Percentiles rank a stretch among this genome's conserved stretches.
These are phyloP conservation scores for Aphanomyces astaci DNA, from an alignment of 352 stramenopile genomes.

Conservation along the genomic window DNA sequence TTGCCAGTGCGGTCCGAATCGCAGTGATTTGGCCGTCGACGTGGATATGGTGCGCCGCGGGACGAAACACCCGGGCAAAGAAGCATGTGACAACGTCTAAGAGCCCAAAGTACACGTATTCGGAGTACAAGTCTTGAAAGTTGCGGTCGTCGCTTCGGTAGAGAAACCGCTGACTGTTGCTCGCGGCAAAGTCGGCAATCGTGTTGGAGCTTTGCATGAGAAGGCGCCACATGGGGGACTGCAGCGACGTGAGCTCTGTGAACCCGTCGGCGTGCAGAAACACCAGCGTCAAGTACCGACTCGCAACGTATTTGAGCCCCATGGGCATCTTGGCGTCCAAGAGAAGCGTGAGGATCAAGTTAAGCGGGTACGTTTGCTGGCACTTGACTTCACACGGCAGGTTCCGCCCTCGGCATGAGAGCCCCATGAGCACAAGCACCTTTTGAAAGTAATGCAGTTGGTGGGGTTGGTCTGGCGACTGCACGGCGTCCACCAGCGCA, in stretches of 20 bases:
- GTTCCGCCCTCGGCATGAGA: neutral
- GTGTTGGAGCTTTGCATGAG: constrained; percentile 4
- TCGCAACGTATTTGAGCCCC: neutral
- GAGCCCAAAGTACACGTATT: constrained; percentile 4
- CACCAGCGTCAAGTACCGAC: constrained; percentile 1
- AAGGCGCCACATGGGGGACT: constrained; percentile 1
- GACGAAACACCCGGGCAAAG: neutral
- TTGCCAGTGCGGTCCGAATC: neutral
- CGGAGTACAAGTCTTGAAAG: neutral
- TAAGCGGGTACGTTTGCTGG: constrained; percentile 6
- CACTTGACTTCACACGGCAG: neutral
- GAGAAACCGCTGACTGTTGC: neutral
- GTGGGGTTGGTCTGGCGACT: neutral
- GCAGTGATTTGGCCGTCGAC: neutral
- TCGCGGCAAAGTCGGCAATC: neutral
- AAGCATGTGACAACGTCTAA: neutral
- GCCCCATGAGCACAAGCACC: neutral
- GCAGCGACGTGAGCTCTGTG: neutral
- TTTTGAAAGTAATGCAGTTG: constrained; percentile 10
- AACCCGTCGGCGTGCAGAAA: constrained; percentile 7
- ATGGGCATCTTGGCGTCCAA: constrained; percentile 16
- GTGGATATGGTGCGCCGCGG: neutral
- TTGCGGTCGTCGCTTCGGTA: neutral
- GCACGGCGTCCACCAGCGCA: neutral
- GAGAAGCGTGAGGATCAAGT: constrained; percentile 2